Evolutionary conservation across 768 basidiomycete species (phyloP), one percentile per base, ranked within the genome.

Genomic region (Atractiella rhizophila): DNA sequence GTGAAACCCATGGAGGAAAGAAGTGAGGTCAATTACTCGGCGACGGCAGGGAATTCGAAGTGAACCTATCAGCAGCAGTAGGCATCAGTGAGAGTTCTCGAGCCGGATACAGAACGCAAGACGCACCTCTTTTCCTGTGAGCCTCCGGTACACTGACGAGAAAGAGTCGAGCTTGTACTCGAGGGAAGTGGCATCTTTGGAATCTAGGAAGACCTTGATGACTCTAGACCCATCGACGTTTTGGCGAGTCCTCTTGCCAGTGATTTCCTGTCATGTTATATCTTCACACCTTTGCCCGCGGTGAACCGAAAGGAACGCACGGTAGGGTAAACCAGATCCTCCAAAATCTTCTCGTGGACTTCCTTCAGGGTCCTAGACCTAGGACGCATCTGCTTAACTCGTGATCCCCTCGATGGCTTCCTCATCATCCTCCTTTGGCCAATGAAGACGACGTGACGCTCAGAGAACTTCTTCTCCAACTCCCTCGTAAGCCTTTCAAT

Each of bases 131-230:
- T 91, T 94, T 59, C 86, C 86, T 50, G 85, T 88, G 59, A 91
- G 65, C 48, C 76, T 71, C 57, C 76, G 78, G 70, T 91, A 94
- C 49, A 96, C 81, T 30, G 82, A 85, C 36, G 86, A 78, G 68
- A 96, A 98, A 49, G 86, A 88, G 66, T 98, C 91, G 54, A 96
- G 71, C 71, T 98, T 98, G 77, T 98, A 94, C 69, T 96, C 91
- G 59, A 96, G 69, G 56, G 82, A 79, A 60, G 85, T 96, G 42
- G 83, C 73, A 59, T 98, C 91, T 63, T 96, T 96, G 51, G 82
- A 68, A 68, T 98, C 91, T 51, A 98, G 76, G 68, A 85, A 76
- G 52, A 94, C 88, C 76, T 85, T 82, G 59, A 94, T 67, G 50
- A 88, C 67, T 66, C 88, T 94, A 52, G 78, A 76, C 54, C 91